Conservation (phyloP, 768 basidiomycete species). For the Boletus reticuloceps region DNA sequence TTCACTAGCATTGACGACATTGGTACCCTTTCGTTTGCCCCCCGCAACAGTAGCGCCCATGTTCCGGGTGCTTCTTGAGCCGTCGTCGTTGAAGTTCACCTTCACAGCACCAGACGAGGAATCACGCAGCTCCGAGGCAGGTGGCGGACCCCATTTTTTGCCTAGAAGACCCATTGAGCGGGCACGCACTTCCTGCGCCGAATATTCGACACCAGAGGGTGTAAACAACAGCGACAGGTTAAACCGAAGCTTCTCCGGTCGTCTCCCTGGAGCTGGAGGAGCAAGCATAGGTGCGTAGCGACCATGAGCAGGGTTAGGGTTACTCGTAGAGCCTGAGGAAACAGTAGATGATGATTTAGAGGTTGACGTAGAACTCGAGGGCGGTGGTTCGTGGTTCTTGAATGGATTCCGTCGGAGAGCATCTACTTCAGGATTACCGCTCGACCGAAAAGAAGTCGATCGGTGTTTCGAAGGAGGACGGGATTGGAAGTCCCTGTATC, state of each 20-base stretch:
- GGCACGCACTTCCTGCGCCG: constrained; percentile 80
- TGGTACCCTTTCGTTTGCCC: constrained; percentile 44
- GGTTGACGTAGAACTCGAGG: constrained; percentile 32
- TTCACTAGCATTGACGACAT: constrained; percentile 47
- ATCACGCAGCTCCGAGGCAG: constrained; percentile 38
- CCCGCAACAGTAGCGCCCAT: constrained; percentile 29
- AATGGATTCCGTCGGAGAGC: constrained; percentile 36
- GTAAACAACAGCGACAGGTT: constrained; percentile 70
- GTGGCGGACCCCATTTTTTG: constrained; percentile 80
- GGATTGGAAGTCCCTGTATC: constrained; percentile 76
- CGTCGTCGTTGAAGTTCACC: constrained; percentile 63
- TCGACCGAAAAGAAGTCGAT: constrained; percentile 22
- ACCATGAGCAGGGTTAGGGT: constrained; percentile 29
- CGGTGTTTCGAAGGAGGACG: constrained; percentile 37
- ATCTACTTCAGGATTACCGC: constrained; percentile 26
- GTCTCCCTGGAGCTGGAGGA: constrained; percentile 64
- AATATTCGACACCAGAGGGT: constrained; percentile 78
- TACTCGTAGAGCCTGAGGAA: constrained; percentile 39
- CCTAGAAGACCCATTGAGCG: constrained; percentile 78
- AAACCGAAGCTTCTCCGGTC: constrained; percentile 69
- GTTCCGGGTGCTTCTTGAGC: constrained; percentile 42
- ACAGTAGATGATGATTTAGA: constrained; percentile 15
- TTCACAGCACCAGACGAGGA: constrained; percentile 36
- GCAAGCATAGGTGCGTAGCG: constrained; percentile 75
- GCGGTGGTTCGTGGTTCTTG: constrained; percentile 33